phyloP scores from a whole-genome alignment of 2,329 filamentous ascomycete species.

The Fusarium ramigenum region DNA sequence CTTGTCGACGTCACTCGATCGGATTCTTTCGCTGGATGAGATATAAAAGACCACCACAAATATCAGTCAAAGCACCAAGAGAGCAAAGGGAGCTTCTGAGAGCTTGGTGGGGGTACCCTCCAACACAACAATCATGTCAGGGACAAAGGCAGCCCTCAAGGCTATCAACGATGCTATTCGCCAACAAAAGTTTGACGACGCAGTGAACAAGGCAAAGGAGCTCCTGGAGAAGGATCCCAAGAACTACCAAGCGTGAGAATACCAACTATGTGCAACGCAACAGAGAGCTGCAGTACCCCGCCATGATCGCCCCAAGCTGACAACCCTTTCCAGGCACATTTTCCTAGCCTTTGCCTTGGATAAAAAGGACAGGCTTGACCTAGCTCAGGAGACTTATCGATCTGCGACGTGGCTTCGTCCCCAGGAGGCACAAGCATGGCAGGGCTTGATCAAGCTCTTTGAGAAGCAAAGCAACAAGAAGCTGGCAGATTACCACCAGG shows the following conservation, averaged over 20 bases:
- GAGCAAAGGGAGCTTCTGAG: background rate
- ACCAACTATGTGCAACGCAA: background rate
- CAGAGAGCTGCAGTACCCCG: constrained; percentile 16
- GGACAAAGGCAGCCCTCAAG: constrained; percentile 79
- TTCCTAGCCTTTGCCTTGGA: constrained; percentile 88
- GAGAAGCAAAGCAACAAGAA: constrained; percentile 78
- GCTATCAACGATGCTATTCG: constrained; percentile 82
- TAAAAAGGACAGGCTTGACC: constrained; percentile 75
- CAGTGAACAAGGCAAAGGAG: constrained; percentile 72
- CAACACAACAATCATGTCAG: constrained; percentile 54
- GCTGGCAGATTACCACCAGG: constrained; percentile 77
- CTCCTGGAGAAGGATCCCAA: constrained; percentile 77
- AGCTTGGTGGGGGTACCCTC: constrained; percentile 33
- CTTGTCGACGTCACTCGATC: background rate
- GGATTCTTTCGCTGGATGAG: background rate
- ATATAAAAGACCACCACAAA: background rate
- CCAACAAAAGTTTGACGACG: constrained; percentile 80
- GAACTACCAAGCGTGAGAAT: constrained; percentile 80
- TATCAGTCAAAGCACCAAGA: background rate
- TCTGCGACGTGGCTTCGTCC: constrained; percentile 77
- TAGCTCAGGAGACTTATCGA: constrained; percentile 80
- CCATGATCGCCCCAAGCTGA: constrained; percentile 20
- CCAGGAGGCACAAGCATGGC: constrained; percentile 85
- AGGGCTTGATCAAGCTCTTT: constrained; percentile 86
- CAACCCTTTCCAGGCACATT: constrained; percentile 66